These are phyloP conservation scores for Rugonectria rugulosa DNA, from an alignment of 2,329 filamentous ascomycete genomes.

Conservation along the genomic window DNA sequence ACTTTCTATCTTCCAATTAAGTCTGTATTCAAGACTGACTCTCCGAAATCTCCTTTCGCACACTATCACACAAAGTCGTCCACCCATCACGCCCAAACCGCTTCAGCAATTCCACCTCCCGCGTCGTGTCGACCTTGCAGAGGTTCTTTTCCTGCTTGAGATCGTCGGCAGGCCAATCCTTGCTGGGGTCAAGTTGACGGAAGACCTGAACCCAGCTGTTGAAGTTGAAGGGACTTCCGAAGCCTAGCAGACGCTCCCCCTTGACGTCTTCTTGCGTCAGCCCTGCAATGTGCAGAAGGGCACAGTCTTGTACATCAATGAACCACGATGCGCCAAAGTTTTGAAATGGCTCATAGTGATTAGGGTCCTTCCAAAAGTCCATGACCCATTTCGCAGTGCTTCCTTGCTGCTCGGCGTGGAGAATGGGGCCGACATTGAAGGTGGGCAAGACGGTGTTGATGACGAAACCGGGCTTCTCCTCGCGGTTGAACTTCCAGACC, in stretches of 20 bases:
- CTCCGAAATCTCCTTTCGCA: not conserved
- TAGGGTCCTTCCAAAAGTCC: not conserved
- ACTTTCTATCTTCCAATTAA: not conserved
- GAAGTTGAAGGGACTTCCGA: conserved; percentile 14
- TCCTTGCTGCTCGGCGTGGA: not conserved
- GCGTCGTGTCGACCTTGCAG: conserved; percentile 5
- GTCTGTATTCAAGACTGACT: not conserved
- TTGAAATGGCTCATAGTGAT: not conserved
- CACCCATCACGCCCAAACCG: conserved; percentile 1
- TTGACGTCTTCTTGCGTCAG: conserved; percentile 8
- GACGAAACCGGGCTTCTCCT: not conserved
- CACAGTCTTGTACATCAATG: conserved; percentile 6
- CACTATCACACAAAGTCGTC: conserved; percentile 1
- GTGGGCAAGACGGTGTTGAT: not conserved
- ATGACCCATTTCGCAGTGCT: not conserved
- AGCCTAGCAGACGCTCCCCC: not conserved
- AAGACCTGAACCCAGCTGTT: conserved; percentile 1
- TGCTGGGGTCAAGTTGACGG: not conserved
- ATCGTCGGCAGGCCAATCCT: conserved; percentile 1
- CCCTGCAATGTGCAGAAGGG: not conserved
- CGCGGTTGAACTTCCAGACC: not conserved
- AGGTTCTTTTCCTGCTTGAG: conserved; percentile 1
- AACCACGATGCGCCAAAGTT: conserved; percentile 9
- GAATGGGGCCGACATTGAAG: not conserved
- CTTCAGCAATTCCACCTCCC: conserved; percentile 1